Evolutionary conservation across 2,329 filamentous ascomycete species (phyloP).

Genomic region (Neofusicoccum kwambonambiense): DNA sequence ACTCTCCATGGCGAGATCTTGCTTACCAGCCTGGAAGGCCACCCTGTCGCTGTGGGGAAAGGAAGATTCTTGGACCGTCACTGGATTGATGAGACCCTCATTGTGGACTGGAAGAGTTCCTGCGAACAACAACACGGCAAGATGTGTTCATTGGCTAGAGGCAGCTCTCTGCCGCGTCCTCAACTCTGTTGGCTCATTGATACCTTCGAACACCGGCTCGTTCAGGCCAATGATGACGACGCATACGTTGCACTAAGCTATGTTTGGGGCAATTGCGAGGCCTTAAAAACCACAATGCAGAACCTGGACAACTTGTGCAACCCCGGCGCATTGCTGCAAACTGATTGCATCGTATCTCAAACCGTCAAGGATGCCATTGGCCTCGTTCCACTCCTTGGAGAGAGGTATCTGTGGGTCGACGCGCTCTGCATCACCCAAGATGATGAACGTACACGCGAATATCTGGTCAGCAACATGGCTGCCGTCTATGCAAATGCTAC

Average conservation of each 20-base stretch:
- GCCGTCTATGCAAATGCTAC: neutral
- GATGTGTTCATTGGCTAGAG: neutral
- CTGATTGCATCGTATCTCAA: neutral
- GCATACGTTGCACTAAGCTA: neutral
- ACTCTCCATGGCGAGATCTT: no score
- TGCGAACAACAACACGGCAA: neutral
- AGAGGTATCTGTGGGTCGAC: conserved; percentile 22
- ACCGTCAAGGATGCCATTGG: conserved; percentile 20
- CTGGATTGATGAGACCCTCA: neutral
- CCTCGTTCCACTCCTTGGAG: neutral
- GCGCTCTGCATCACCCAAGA: conserved; percentile 21
- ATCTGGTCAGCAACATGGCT: neutral
- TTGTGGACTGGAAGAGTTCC: neutral
- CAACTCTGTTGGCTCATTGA: neutral
- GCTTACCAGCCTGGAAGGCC: no score
- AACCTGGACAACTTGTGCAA: neutral
- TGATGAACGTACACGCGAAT: neutral
- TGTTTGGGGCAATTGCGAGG: neutral
- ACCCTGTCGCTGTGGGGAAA: no score
- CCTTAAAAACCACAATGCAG: neutral
- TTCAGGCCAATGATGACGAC: neutral
- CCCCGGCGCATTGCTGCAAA: neutral
- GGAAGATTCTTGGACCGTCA: neutral
- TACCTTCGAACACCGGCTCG: neutral
- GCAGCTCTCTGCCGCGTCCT: neutral